These are phyloP conservation scores for Aphanomyces astaci DNA, from an alignment of 352 stramenopile species.

Conservation along the genomic window DNA sequence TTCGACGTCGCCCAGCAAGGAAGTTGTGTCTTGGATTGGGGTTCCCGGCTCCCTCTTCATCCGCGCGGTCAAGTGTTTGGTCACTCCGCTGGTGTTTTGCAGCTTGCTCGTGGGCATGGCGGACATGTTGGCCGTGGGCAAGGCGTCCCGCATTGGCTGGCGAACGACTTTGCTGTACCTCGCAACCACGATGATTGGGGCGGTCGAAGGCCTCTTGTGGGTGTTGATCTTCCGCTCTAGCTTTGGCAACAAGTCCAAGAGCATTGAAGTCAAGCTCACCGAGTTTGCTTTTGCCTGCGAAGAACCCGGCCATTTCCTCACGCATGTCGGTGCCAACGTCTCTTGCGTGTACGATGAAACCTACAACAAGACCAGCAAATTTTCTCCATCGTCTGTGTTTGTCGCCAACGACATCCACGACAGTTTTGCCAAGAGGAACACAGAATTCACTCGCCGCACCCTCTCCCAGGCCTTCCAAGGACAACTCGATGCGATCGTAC, in stretches of 20 bases:
- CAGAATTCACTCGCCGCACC: too few species aligned
- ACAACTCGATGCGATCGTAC: too few species aligned
- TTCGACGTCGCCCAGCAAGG: background rate
- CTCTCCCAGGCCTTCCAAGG: too few species aligned
- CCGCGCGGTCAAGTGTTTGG: background rate
- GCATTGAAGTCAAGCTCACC: background rate
- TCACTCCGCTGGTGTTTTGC: background rate
- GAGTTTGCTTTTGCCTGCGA: background rate
- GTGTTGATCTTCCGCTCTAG: background rate
- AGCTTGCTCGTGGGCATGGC: background rate
- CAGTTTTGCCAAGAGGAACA: too few species aligned
- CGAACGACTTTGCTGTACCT: too few species aligned
- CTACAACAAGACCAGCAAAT: background rate
- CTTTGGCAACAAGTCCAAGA: background rate
- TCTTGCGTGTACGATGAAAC: background rate
- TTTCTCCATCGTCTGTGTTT: background rate
- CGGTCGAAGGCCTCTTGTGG: too few species aligned
- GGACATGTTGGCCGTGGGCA: too few species aligned
- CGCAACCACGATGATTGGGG: too few species aligned
- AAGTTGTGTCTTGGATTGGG: background rate
- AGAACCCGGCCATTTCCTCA: background rate
- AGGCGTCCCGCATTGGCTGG: too few species aligned
- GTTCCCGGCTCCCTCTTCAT: background rate
- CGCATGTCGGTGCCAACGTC: background rate
- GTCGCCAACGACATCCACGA: too few species aligned